phyloP scores from a whole-genome alignment of 352 stramenopile genomes.

The Pythium dissotocum region DNA sequence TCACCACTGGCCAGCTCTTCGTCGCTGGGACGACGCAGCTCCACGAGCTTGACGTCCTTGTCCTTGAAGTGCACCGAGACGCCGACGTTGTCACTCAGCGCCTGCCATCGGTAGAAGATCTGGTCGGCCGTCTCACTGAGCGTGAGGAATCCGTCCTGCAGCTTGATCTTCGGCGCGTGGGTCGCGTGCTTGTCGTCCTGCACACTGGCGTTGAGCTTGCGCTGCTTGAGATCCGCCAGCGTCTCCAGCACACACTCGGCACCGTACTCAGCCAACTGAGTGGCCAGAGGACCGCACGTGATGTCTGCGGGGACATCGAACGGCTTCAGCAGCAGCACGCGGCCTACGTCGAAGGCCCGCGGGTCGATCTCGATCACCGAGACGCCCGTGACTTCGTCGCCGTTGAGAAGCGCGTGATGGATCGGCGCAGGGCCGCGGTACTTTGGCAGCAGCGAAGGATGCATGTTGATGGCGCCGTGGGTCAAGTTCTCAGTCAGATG shows the following conservation, averaged over 20 bases:
- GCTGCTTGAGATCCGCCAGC: slow-evolving; percentile 43
- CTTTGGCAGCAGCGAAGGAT: slow-evolving; percentile 84
- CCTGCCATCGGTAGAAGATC: slow-evolving; percentile 76
- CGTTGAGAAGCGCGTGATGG: slow-evolving; percentile 83
- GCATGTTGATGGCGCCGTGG: slow-evolving; percentile 87
- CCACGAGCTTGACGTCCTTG: slow-evolving; percentile 71
- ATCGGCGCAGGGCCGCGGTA: slow-evolving; percentile 86
- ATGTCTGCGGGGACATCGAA: slow-evolving; percentile 49
- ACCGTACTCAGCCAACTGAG: slow-evolving; percentile 54
- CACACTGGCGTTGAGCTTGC: slow-evolving; percentile 45
- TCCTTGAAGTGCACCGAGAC: slow-evolving; percentile 62
- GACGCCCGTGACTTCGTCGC: slow-evolving; percentile 70
- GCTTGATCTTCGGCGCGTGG: slow-evolving; percentile 72
- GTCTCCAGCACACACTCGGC: slow-evolving; percentile 73
- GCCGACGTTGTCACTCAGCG: slow-evolving; percentile 73
- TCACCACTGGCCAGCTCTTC: slow-evolving; percentile 35
- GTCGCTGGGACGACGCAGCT: slow-evolving; percentile 44
- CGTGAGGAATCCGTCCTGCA: slow-evolving; percentile 54
- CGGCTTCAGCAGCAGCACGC: slow-evolving; percentile 62
- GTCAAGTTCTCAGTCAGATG: slow-evolving; percentile 68
- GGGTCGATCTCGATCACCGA: slow-evolving; percentile 89
- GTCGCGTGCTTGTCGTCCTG: slow-evolving; percentile 58
- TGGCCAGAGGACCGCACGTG: slow-evolving; percentile 34
- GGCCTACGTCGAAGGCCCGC: slow-evolving; percentile 78
- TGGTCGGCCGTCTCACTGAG: slow-evolving; percentile 50